phyloP scores from a whole-genome alignment of 2,329 filamentous ascomycete species.

The Fusarium sp. region DNA sequence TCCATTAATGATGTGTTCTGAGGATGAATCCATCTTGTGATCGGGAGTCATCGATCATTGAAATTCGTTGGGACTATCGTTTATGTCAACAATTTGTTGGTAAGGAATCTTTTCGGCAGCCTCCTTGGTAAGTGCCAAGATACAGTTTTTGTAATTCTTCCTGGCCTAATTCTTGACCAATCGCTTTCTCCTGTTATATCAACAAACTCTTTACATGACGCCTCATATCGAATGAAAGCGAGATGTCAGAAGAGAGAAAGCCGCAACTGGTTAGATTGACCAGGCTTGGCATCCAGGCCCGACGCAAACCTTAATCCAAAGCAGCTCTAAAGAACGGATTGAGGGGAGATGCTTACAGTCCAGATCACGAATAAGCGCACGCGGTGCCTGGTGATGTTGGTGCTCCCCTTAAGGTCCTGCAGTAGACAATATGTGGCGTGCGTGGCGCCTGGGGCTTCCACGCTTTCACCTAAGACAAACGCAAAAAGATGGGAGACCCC shows the following conservation, averaged over 20 bases:
- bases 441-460: slow-evolving; percentile 28
- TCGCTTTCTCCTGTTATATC: background rate
- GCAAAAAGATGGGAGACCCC: slow-evolving; percentile 12
- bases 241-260: background rate
- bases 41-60: background rate
- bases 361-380: slow-evolving; percentile 15
- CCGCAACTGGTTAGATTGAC: slow-evolving; percentile 28
- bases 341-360: slow-evolving; percentile 6
- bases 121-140: slow-evolving; percentile 6
- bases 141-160: slow-evolving; percentile 18
- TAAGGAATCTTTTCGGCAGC: slow-evolving; percentile 17
- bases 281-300: slow-evolving; percentile 33
- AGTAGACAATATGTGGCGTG: slow-evolving; percentile 9
- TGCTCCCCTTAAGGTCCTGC: background rate
- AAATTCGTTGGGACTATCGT: background rate
- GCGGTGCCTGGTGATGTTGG: slow-evolving; percentile 14
- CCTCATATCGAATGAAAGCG: slow-evolving; percentile 1
- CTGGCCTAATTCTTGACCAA: slow-evolving; percentile 7
- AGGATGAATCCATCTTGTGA: background rate
- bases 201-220: slow-evolving; percentile 1
- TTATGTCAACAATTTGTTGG: background rate
- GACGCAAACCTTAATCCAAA: slow-evolving; percentile 3
- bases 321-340: slow-evolving; percentile 25
- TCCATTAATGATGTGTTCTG: background rate
- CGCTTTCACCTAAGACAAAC: slow-evolving; percentile 28